Percentiles rank a stretch among this genome's conserved stretches.
Evolutionary conservation across 208 protist genomes (phyloP).

Genomic region (Borovskyia barvae): DNA sequence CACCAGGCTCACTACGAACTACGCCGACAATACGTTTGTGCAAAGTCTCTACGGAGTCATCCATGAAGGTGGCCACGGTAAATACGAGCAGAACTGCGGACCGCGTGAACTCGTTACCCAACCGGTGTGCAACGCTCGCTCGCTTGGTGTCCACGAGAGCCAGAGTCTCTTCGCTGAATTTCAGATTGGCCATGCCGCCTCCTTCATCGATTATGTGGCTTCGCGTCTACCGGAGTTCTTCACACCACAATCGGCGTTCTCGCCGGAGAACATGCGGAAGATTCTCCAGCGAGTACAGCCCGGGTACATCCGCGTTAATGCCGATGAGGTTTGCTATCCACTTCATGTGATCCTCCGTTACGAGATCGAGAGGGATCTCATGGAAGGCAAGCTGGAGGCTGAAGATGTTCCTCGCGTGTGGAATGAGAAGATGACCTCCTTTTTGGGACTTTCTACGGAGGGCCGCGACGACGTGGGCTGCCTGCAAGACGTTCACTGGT

Average conservation of each 20-base stretch:
- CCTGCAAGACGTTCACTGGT: constrained; percentile 91
- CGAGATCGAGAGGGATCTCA: constrained; percentile 86
- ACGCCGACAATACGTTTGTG: constrained; percentile 47
- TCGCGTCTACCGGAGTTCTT: constrained; percentile 50
- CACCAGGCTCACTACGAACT: constrained; percentile 86
- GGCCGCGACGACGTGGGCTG: constrained; percentile 74
- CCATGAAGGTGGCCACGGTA: constrained; percentile 88
- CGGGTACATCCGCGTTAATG: constrained; percentile 76
- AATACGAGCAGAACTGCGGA: constrained; percentile 87
- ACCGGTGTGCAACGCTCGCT: constrained; percentile 63
- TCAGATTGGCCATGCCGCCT: constrained; percentile 50
- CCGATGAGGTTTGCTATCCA: constrained; percentile 91
- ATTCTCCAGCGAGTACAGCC: constrained; percentile 53
- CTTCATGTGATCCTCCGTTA: constrained; percentile 90
- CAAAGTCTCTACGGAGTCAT: constrained; percentile 69
- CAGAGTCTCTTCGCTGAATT: constrained; percentile 90
- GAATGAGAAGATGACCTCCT: constrained; percentile 86
- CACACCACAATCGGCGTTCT: constrained; percentile 50
- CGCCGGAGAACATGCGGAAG: constrained; percentile 47
- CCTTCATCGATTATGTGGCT: constrained; percentile 59
- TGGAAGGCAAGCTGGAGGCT: constrained; percentile 73
- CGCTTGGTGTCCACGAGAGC: constrained; percentile 86
- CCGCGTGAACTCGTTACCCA: constrained; percentile 56
- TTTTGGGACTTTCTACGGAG: constrained; percentile 76
- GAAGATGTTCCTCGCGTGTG: constrained; percentile 80